Evolutionary conservation across 768 basidiomycete genomes (phyloP), one percentile per base, ranked within the genome.

Genomic region (Naganishia antarctica): DNA sequence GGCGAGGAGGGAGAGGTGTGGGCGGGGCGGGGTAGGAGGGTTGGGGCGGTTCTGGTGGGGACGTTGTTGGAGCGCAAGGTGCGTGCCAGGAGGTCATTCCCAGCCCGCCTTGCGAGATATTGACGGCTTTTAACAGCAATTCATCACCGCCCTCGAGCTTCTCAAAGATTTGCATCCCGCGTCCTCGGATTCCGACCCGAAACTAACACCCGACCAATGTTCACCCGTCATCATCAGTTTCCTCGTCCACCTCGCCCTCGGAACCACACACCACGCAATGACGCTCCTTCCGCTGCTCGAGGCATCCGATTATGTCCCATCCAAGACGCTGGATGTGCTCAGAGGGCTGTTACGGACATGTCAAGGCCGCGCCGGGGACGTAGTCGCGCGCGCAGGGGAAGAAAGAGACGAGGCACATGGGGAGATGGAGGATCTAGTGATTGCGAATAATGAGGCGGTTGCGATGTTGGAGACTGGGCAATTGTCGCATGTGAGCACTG

Each of bases 401-500:
- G 18, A 29, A 16, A 7, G 15, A 26, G 16, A 57, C 11, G 9
- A 25, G 23, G 53, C 23, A 9, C 26, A 28, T 3, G 13, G 12
- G 3, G 32, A 41, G n/a, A 50, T 4, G 26, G 26, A 37, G 32
- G 62, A 50, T 53, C 15, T 63, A 15, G 62, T 63, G 13, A 49
- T 53, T 11, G 49, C 50, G 21, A 63, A 63, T 29, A 63, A 63
- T 31, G 40, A 41, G 41, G 62, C 62, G 2, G 62, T 63, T 23
- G 62, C 49, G 26, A n/a, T 63, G 41, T 28, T 63, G 49, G 37
- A 50, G 25, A 46, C 37, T 6, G 62, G 62, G 15, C 40, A 40
- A 4, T 34, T 63, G 23, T 25, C 29, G 21, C 28, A 53, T 34
- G 62, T 63, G 37, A 41, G 62, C 23, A 5, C 11, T 41, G 31